Conservation (phyloP, 1,284 basidiomycete genomes). For the Meira nashicola region DNA sequence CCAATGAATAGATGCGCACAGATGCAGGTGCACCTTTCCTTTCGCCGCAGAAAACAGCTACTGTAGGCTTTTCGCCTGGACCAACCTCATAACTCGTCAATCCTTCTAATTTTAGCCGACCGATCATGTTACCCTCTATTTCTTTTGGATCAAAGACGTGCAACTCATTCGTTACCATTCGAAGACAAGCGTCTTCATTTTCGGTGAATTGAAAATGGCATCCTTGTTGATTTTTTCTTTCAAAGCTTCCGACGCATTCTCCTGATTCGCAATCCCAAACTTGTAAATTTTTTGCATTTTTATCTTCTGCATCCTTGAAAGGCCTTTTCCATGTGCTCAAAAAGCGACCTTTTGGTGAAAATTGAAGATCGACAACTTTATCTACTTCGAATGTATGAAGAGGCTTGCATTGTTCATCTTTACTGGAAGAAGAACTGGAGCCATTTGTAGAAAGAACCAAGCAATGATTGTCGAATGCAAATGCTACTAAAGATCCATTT, state of each 20-base stretch:
- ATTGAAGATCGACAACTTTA: slow-evolving; percentile 75
- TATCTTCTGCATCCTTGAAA: slow-evolving; percentile 63
- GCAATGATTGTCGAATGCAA: slow-evolving; percentile 2
- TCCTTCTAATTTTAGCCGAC: slow-evolving; percentile 76
- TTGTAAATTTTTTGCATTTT: slow-evolving; percentile 69
- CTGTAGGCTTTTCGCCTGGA: slow-evolving; percentile 73
- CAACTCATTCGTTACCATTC: slow-evolving; percentile 76
- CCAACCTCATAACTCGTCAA: slow-evolving; percentile 71
- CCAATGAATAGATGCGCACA: slow-evolving; percentile 76
- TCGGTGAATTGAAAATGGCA: slow-evolving; percentile 78
- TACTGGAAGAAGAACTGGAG: slow-evolving; percentile 28
- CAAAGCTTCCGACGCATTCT: slow-evolving; percentile 72
- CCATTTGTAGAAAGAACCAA: slow-evolving; percentile 61
- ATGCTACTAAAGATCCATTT: slow-evolving; percentile 78
- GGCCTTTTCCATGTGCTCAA: slow-evolving; percentile 91
- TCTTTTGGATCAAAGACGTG: slow-evolving; percentile 74
- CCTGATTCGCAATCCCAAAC: slow-evolving; percentile 77
- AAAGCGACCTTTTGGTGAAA: slow-evolving; percentile 88
- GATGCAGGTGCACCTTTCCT: slow-evolving; percentile 94
- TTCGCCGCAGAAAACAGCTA: slow-evolving; percentile 88
- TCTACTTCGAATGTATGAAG: slow-evolving; percentile 55
- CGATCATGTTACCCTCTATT: slow-evolving; percentile 70
- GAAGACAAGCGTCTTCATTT: slow-evolving; percentile 80
- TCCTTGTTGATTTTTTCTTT: slow-evolving; percentile 74
- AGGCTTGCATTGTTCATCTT: slow-evolving; percentile 4